A percentile compares a stretch with the other conserved stretches of the same genome.
phyloP scores from a whole-genome alignment of 495 filamentous ascomycete genomes.

The Massariosphaeria phaeospora region DNA sequence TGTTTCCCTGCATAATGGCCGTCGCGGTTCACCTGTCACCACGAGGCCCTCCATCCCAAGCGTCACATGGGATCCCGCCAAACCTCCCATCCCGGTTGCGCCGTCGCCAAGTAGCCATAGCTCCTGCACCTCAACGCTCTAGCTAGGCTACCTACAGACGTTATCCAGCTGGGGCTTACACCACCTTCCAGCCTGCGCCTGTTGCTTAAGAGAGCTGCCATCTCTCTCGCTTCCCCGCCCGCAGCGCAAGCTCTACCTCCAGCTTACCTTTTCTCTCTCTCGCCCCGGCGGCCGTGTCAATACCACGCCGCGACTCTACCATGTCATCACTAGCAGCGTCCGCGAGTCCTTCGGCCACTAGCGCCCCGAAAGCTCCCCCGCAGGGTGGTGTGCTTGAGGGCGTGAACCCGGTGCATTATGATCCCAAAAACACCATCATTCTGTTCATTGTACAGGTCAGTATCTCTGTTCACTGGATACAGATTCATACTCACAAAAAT shows the following conservation, averaged over 20 bases:
- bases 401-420: constrained; percentile 64
- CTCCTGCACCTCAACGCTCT: not conserved
- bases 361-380: constrained; percentile 39
- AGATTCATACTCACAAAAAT: not conserved
- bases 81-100: not conserved
- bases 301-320: constrained; percentile 12
- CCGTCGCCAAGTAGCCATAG: constrained; percentile 4
- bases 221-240: too few species aligned
- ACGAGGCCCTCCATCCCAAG: constrained; percentile 11
- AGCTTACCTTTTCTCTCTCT: too few species aligned
- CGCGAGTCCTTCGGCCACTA: constrained; percentile 28
- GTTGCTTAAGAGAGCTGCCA: too few species aligned
- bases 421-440: constrained; percentile 76
- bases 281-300: not conserved
- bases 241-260: too few species aligned
- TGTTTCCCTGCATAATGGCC: not conserved
- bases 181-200: too few species aligned
- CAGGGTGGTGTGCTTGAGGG: constrained; percentile 75
- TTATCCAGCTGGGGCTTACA: too few species aligned
- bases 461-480: not conserved
- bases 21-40: not conserved
- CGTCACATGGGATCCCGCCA: constrained; percentile 12
- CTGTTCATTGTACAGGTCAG: constrained; percentile 91
- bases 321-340: constrained; percentile 29
- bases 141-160: too few species aligned